Evolutionary conservation across 2,329 filamentous ascomycete species (phyloP).

Genomic region (Aspergillus aculeatinus): DNA sequence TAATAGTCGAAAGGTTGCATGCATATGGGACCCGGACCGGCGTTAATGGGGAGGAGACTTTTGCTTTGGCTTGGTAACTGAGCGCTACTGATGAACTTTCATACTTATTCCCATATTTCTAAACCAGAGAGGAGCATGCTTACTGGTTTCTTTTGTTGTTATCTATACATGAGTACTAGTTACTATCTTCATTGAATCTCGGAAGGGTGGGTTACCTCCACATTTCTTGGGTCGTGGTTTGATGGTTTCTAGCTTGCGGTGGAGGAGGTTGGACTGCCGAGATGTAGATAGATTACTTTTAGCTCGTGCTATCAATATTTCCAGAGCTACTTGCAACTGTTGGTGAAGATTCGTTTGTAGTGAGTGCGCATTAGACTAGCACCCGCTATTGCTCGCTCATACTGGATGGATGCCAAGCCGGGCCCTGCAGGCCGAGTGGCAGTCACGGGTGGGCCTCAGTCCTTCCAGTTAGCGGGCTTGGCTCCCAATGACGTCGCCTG

Average conservation of each 20-base stretch:
- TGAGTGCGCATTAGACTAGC: too few species aligned
- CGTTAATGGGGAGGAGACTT: slow-evolving; percentile 19
- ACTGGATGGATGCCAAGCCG: background rate
- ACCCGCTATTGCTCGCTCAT: too few species aligned
- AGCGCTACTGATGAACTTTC: background rate
- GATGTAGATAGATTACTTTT: background rate
- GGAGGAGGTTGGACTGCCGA: background rate
- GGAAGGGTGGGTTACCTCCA: background rate
- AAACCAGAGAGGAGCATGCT: background rate
- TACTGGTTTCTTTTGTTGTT: background rate
- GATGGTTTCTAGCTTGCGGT: background rate
- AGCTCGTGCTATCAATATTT: background rate
- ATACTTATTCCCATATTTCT: background rate
- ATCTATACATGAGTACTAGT: background rate
- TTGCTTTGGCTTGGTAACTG: slow-evolving; percentile 7
- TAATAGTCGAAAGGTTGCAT: slow-evolving; percentile 23
- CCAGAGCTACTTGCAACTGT: too few species aligned
- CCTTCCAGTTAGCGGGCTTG: background rate
- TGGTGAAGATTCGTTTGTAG: too few species aligned
- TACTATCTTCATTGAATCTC: background rate
- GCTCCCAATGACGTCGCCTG: slow-evolving; percentile 5
- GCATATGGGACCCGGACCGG: slow-evolving; percentile 16
- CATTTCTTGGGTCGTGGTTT: background rate
- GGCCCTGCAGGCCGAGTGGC: slow-evolving; percentile 8
- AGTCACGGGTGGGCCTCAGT: background rate